A percentile compares a stretch with the other conserved stretches of the same genome.
Evolutionary conservation across 805 yeast species (phyloP).

Genomic region (Metschnikowia picachoensis): DNA sequence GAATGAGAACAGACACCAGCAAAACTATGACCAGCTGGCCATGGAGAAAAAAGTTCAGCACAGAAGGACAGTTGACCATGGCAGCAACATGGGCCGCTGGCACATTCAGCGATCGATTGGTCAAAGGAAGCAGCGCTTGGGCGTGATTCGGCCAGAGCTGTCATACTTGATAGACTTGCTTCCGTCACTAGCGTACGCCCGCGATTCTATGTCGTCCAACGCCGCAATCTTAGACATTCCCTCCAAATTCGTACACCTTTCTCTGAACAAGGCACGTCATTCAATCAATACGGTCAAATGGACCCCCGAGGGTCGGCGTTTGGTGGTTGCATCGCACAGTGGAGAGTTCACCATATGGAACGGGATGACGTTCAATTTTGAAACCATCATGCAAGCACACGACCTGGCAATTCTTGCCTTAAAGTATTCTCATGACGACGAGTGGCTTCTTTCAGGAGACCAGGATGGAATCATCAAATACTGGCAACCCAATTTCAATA

Average conservation of each 20-base stretch:
- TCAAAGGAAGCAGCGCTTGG: slow-evolving; percentile 42
- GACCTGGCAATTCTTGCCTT: slow-evolving; percentile 81
- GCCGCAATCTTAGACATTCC: slow-evolving; percentile 58
- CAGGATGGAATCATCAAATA: slow-evolving; percentile 87
- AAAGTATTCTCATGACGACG: slow-evolving; percentile 83
- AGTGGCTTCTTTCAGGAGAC: slow-evolving; percentile 93
- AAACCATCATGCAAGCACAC: slow-evolving; percentile 98
- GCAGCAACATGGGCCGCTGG: slow-evolving; percentile 69
- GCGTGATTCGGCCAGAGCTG: slow-evolving; percentile 63
- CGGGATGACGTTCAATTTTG: slow-evolving; percentile 91
- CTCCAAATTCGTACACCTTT: slow-evolving; percentile 82
- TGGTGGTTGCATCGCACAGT: slow-evolving; percentile 82
- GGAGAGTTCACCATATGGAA: slow-evolving; percentile 98
- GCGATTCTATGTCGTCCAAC: slow-evolving; percentile 26
- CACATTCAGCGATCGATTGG: slow-evolving; percentile 43
- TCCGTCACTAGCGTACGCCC: slow-evolving; percentile 60
- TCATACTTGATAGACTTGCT: slow-evolving; percentile 59
- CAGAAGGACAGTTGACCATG: slow-evolving; percentile 75
- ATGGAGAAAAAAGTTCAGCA: slow-evolving; percentile 52
- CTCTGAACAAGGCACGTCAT: slow-evolving; percentile 88
- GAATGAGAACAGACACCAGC: slow-evolving; percentile 3
- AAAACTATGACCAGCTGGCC: slow-evolving; percentile 30
- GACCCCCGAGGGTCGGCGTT: slow-evolving; percentile 95
- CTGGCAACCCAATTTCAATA: slow-evolving; percentile 98
- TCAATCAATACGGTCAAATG: slow-evolving; percentile 86